Base-by-base conservation (phyloP, 2,329 filamentous ascomycete genomes). In the Colletotrichum somersetense region DNA sequence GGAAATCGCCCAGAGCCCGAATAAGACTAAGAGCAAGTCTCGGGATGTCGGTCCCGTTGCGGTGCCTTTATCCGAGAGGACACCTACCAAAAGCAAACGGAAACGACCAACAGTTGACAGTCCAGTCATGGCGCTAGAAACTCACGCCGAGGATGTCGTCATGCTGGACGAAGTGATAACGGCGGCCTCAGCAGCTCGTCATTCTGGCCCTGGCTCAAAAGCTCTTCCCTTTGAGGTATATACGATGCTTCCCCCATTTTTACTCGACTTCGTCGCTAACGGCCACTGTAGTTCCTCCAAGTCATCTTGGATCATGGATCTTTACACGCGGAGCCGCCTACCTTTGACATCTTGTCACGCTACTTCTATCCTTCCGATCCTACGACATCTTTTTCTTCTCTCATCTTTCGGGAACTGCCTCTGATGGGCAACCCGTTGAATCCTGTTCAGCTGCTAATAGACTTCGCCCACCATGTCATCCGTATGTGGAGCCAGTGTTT, bases 401-500 rank as follows among this genome's bases (percentile, higher is more conserved):
- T 91, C 30, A 87, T 95, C 40, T 88, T 93, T 65, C 89, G 93
- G 74, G 88, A 87, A 56, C 81, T 96, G n/a, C 89, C 91, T 0
- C 78, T 85, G 7, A 85, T 91, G 73, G 88, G 88, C 63, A 85
- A 81, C 58, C 83, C 79, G 66, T 83, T 78, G 65, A 85, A 83
- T 71, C 88, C 83, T 61, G 84, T 82, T 80, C 89, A 82, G 78
- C 84, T 93, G 4, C 87, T 92, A 1, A 83, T 91, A 12, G 88
- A 91, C 72, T 91, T 95, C 74, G 90, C 89, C 62, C 84, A 89
- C 61, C 83, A 90, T 40, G 81, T 95, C 26, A 85, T 93, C 62
- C 84, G 87, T 20, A 80, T 96, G 18, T 96, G 93, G 93, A 85
- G 85, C 20, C 86, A 85, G 26, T 95, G 93, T 77, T 81, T 91